Conservation (phyloP, 2,329 filamentous ascomycete species). For the Byssoonygena ceratinophila region DNA sequence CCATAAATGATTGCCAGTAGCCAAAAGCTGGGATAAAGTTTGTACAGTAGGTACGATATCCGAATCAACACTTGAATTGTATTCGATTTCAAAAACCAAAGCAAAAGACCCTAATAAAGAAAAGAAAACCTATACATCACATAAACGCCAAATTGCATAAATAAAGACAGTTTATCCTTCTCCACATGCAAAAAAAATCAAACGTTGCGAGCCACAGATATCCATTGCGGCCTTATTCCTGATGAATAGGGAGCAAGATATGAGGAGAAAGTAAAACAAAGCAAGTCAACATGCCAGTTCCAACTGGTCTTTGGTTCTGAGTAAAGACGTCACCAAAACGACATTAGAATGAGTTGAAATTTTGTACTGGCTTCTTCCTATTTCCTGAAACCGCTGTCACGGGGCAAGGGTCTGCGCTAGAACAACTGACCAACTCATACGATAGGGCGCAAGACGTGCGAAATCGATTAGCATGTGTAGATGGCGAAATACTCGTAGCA, state of each 20-base stretch:
- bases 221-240: neutral
- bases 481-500: conserved; percentile 9
- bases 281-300: neutral
- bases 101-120: neutral
- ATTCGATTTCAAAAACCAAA: neutral
- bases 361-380: neutral
- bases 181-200: conserved; percentile 6
- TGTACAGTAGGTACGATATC: no score
- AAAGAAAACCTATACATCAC: neutral
- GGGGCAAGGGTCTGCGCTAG: neutral
- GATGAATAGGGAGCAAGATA: neutral
- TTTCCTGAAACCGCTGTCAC: neutral
- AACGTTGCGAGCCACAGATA: neutral
- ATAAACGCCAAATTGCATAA: conserved; percentile 9
- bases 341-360: no score
- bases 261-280: neutral
- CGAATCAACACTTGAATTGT: neutral
- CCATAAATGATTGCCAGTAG: no score
- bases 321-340: neutral
- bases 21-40: no score
- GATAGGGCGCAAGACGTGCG: neutral
- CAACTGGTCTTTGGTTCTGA: neutral
- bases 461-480: neutral
- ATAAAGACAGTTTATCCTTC: conserved; percentile 7
- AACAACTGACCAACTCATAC: neutral